These are phyloP conservation scores for Apostasia ramifera DNA, from an alignment of 106 monocot species.

Conservation along the genomic window DNA sequence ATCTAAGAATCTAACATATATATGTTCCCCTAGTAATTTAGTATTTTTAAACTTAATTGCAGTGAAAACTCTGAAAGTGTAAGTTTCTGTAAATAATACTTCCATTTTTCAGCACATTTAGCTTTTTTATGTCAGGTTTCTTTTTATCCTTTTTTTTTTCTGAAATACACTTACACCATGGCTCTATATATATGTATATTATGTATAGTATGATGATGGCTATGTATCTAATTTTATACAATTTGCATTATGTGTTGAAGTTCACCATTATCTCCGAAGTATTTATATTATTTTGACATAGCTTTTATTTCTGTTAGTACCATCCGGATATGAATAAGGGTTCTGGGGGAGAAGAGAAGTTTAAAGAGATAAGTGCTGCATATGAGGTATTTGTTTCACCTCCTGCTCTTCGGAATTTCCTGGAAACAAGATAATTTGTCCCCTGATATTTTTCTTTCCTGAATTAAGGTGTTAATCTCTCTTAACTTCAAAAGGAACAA, in stretches of 20 bases:
- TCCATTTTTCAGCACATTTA: no score
- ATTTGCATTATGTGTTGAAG: background rate
- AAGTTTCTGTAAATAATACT: no score
- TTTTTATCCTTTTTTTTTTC: background rate
- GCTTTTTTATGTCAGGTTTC: no score
- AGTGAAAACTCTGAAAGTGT: no score
- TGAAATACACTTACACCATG: background rate
- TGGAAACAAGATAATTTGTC: no score
- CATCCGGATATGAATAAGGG: slow-evolving; percentile 98
- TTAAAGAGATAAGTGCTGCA: slow-evolving; percentile 96
- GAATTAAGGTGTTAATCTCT: no score
- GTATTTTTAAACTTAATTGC: no score
- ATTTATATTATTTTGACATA: slow-evolving; percentile 2
- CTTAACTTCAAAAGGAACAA: no score
- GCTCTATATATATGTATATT: background rate
- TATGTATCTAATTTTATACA: background rate
- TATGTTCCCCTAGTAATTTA: no score
- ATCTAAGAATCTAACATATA: no score
- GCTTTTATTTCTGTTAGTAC: slow-evolving; percentile 52
- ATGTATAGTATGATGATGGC: background rate
- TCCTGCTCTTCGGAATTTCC: background rate
- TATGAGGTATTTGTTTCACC: slow-evolving; percentile 69
- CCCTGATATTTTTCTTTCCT: no score
- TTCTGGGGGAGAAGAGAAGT: slow-evolving; percentile 89
- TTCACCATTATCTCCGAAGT: background rate